Conservation (phyloP, 1,284 basidiomycete genomes). For the Amylostereum areolatum region DNA sequence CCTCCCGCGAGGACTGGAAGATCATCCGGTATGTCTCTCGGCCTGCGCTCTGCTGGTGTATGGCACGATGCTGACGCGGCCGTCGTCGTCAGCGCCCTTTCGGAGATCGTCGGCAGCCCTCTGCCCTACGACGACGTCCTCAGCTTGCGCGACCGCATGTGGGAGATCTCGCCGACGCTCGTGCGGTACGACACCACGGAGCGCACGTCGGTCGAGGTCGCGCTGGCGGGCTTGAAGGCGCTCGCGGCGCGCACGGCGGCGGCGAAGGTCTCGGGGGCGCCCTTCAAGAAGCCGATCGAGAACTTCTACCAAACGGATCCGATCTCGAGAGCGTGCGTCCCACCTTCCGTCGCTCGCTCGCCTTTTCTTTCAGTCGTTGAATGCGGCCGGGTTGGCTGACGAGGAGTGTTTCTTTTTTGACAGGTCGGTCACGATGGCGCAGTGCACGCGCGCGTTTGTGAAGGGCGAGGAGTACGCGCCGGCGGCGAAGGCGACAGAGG, state of each 20-base stretch:
- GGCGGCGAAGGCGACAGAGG: slow-evolving; percentile 29
- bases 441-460: slow-evolving; percentile 74
- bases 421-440: slow-evolving; percentile 84
- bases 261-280: slow-evolving; percentile 53
- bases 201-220: slow-evolving; percentile 65
- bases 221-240: slow-evolving; percentile 64
- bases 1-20: slow-evolving; percentile 98
- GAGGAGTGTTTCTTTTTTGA: slow-evolving; percentile 2
- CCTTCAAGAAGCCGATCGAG: slow-evolving; percentile 76
- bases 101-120: slow-evolving; percentile 78
- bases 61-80: neutral
- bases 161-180: slow-evolving; percentile 92
- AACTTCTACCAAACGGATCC: slow-evolving; percentile 98
- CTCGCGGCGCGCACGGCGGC: slow-evolving; percentile 47
- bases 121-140: slow-evolving; percentile 91
- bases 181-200: slow-evolving; percentile 89
- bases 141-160: slow-evolving; percentile 89
- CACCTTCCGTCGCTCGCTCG: too few species aligned
- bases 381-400: slow-evolving; percentile 5
- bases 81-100: slow-evolving; percentile 65
- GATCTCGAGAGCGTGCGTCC: slow-evolving; percentile 75
- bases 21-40: slow-evolving; percentile 74
- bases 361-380: neutral
- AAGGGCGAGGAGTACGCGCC: slow-evolving; percentile 52
- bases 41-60: neutral